Percentiles rank a stretch among this genome's conserved stretches.
Conservation (phyloP, 2,329 filamentous ascomycete species). For the Alternaria consortialis region DNA sequence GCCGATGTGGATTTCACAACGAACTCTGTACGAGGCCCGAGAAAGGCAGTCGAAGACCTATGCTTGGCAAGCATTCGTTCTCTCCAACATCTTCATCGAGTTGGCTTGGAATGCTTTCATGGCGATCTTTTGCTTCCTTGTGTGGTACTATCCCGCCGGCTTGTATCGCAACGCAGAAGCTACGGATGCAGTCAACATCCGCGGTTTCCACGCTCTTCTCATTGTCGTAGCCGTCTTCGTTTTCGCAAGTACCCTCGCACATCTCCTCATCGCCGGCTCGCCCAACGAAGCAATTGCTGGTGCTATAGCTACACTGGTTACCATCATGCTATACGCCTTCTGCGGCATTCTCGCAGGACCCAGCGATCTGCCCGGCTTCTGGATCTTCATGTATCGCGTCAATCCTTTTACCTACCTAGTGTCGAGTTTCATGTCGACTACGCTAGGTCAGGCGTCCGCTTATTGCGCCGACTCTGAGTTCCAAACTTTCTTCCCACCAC, state of each 20-base stretch:
- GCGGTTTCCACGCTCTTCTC: slow-evolving; percentile 73
- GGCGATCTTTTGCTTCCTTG: slow-evolving; percentile 60
- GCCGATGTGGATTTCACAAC: slow-evolving; percentile 65
- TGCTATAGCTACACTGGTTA: slow-evolving; percentile 68
- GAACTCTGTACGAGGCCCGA: slow-evolving; percentile 66
- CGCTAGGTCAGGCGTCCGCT: slow-evolving; percentile 58
- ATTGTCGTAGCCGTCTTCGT: slow-evolving; percentile 68
- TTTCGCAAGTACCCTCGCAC: slow-evolving; percentile 72
- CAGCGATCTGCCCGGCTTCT: slow-evolving; percentile 70
- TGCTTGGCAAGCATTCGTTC: slow-evolving; percentile 76
- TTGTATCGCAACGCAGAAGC: slow-evolving; percentile 73
- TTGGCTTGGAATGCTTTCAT: slow-evolving; percentile 64
- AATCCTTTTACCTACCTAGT: slow-evolving; percentile 73
- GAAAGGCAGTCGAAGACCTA: slow-evolving; percentile 73
- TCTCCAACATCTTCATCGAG: slow-evolving; percentile 75
- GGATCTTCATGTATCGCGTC: slow-evolving; percentile 79
- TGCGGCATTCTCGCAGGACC: slow-evolving; percentile 69
- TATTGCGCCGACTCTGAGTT: slow-evolving; percentile 58
- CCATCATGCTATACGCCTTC: slow-evolving; percentile 56
- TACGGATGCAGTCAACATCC: slow-evolving; percentile 65
- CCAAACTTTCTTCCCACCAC: slow-evolving; percentile 50
- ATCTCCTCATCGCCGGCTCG: slow-evolving; percentile 75
- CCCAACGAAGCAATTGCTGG: slow-evolving; percentile 73
- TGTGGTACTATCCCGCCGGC: slow-evolving; percentile 71
- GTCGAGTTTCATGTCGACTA: slow-evolving; percentile 64